These are phyloP conservation scores for Diplodia intermedia DNA, from an alignment of 2,329 filamentous ascomycete species.

Conservation along the genomic window DNA sequence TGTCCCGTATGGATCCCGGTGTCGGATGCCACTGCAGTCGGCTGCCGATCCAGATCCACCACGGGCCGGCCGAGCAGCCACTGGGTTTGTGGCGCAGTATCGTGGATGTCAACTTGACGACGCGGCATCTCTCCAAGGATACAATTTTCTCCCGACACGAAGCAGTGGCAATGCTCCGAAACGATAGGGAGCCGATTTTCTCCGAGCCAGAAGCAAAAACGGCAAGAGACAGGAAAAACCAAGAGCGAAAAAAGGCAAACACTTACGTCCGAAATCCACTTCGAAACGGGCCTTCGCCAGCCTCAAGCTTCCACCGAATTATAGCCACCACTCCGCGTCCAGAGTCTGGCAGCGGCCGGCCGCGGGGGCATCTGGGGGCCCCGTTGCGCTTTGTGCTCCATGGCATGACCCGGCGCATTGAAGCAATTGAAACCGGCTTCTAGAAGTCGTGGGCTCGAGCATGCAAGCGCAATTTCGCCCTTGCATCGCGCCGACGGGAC, in stretches of 20 bases:
- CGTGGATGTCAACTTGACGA: not conserved
- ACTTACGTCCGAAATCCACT: slow-evolving; percentile 12
- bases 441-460: slow-evolving; percentile 7
- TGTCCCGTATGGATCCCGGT: not conserved
- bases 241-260: not conserved
- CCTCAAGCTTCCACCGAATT: not conserved
- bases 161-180: not conserved
- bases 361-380: not conserved
- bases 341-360: not conserved
- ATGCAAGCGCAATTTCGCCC: slow-evolving; percentile 24
- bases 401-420: not conserved
- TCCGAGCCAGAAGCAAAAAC: slow-evolving; percentile 7
- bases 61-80: not conserved
- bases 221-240: not conserved
- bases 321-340: slow-evolving; percentile 5
- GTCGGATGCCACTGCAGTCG: not conserved
- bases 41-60: not conserved
- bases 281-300: slow-evolving; percentile 3
- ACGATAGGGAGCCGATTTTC: slow-evolving; percentile 1
- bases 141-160: not conserved
- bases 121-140: not conserved
- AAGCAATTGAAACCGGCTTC: slow-evolving; percentile 14
- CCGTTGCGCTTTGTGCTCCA: not conserved
- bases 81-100: not conserved
- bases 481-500: slow-evolving; percentile 2